These are phyloP conservation scores for Forsythia viridissima DNA, from an alignment of 257 asterid genomes.

Conservation along the genomic window DNA sequence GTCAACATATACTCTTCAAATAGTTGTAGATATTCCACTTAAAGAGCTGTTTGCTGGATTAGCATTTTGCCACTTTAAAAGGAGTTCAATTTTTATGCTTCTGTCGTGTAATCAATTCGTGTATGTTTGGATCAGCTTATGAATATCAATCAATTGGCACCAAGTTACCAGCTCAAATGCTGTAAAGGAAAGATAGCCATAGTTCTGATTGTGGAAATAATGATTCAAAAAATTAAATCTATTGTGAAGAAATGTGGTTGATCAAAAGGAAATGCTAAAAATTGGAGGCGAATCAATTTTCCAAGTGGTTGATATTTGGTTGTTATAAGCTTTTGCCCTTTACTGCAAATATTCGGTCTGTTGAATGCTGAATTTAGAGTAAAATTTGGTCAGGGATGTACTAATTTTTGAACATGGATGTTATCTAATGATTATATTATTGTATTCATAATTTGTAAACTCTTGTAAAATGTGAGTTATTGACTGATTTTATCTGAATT, in stretches of 20 bases:
- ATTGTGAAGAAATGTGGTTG: background rate
- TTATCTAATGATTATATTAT: background rate
- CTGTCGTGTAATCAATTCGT: background rate
- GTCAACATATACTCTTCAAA: background rate
- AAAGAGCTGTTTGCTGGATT: slow-evolving; percentile 5
- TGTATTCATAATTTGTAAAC: background rate
- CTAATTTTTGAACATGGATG: background rate
- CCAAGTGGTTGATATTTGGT: slow-evolving; percentile 19
- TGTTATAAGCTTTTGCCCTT: background rate
- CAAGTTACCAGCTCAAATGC: background rate
- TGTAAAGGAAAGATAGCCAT: background rate
- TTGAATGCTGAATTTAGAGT: background rate
- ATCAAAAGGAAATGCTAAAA: background rate
- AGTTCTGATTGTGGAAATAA: background rate
- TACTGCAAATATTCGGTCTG: background rate
- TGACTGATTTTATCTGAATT: slow-evolving; percentile 16
- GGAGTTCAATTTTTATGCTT: background rate
- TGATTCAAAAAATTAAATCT: background rate
- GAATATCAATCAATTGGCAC: background rate
- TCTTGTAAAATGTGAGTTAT: background rate
- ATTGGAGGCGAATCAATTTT: background rate
- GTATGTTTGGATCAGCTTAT: background rate
- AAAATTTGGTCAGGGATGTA: background rate
- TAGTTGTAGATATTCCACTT: background rate
- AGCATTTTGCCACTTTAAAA: background rate